Base-by-base conservation (phyloP, 2,329 filamentous ascomycete genomes). In the Mycosphaerella sp. region DNA sequence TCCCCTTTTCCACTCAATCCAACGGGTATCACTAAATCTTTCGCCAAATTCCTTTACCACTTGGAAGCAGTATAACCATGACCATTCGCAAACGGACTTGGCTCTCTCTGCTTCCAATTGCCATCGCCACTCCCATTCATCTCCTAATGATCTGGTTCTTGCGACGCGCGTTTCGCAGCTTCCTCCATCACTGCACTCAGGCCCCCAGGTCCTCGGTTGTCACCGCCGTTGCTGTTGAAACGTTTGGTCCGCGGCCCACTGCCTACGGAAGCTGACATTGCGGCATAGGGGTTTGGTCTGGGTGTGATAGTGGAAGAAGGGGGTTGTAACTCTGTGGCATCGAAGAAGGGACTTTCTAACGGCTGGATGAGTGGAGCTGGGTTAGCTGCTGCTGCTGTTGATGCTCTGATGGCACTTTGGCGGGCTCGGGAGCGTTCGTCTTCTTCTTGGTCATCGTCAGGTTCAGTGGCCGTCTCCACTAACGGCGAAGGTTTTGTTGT, bases 141-240 rank as follows among this genome's bases (percentile, higher is more conserved):
- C 3, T 32, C 48, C 17, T 55, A 62, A 40, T 61, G 45, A 3
- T 56, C 63, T 57, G 57, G 64, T 56, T 50, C 67, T 59, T 60
- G 49, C 44, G 65, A 71, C 42, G 69, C 70, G 27, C 70, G 65
- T 55, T 65, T 68, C 1, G 68, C 69, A 18, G 68, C 67, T 56
- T 75, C 73, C 52, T 76, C 73, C 6, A 71, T 70, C n/a, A 75
- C 73, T 14, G 72, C 71, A 16, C 68, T 71, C 53, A 75, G 49
- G 10, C 59, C 62, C 2, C 62, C 63, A 3, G 57, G 59, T 4
- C 58, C 59, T 40, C 54, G 55, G 18, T 51, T 56, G 18, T 55
- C 60, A 13, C 34, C 30, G 16, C 18, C 12, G 9, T 21, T 21
- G 39, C 10, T 41, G 39, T 41, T 21, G 14, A 35, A 51, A 12